Evolutionary conservation across 202 grass and related monocot species (phyloP).

Genomic region (Tripidium arundinaceum): DNA sequence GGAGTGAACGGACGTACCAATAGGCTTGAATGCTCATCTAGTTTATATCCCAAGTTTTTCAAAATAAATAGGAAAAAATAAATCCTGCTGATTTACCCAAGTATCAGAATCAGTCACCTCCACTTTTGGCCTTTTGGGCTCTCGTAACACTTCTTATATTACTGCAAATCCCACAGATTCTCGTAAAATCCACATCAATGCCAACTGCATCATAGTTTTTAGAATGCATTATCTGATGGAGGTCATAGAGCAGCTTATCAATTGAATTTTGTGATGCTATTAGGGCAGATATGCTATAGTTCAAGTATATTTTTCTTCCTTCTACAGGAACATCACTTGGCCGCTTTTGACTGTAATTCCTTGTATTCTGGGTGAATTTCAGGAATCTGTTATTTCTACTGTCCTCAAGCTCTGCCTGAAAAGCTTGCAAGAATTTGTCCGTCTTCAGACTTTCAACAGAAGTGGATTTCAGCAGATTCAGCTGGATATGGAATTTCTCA

Average conservation of each 20-base stretch:
- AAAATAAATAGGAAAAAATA: background rate
- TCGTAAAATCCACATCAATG: background rate
- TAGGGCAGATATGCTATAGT: constrained; percentile 9
- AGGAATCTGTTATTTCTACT: constrained; percentile 93
- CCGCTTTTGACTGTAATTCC: constrained; percentile 17
- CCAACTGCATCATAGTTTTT: background rate
- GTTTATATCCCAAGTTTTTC: background rate
- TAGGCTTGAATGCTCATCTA: background rate
- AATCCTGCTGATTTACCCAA: background rate
- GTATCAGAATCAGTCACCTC: background rate
- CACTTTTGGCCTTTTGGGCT: background rate
- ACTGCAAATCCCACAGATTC: background rate
- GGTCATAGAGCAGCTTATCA: background rate
- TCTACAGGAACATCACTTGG: background rate
- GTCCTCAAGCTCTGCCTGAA: constrained; percentile 90
- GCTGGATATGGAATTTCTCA: constrained; percentile 96
- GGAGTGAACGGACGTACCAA: background rate
- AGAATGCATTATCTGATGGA: background rate
- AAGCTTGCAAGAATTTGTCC: constrained; percentile 98
- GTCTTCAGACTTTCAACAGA: constrained; percentile 96
- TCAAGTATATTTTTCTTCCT: background rate
- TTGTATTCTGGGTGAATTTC: constrained; percentile 38
- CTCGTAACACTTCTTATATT: background rate
- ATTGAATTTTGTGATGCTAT: constrained; percentile 12
- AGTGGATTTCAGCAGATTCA: constrained; percentile 99